Evolutionary conservation across 176 grass and related monocot species (phyloP), one percentile per base, ranked within the genome.

Genomic region (Lolium rigidum): DNA sequence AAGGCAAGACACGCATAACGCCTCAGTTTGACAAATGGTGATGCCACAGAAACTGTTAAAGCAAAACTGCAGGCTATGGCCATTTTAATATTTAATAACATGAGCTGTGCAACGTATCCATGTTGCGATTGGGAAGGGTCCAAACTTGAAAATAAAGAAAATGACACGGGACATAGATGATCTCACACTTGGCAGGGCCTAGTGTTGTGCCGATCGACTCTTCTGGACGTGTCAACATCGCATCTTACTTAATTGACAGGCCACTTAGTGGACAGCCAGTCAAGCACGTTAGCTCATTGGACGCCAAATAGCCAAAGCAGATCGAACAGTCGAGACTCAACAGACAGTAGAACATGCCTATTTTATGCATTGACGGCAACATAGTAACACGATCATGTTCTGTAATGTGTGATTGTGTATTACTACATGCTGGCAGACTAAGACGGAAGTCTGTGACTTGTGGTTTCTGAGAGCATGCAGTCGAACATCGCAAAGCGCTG

Each of bases 171-270:
- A 47, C 65, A 85, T 21, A 64, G 61, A 81, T 21, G 67, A 77
- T 62, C 77, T 81, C n/a, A 76, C 31, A 76, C 70, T 70, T 70
- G 21, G 75, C 82, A 81, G 44, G 51, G 51, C 24, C 49, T 51
- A 12, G 70, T 73, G 43, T 46, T 69, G 69, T 48, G 47, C 52
- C 5, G 31, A 35, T 35, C 31, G 39, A 62, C 15, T 31, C 26
- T 31, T 21, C 50, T 16, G 9, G 41, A 81, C 70, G 77, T 88
- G 78, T 85, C 82, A 77, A 54, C 50, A 81, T 81, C 89, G 62
- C 52, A 80, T 38, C 10, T 81, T 81, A 70, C 75, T 84, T 81
- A 54, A 81, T 83, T 85, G 69, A 18, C 22, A 88, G 68, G 57
- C 70, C 39, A 84, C 81, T 77, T 80, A 74, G 61, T 57, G 22